These are phyloP conservation scores for Yarrowia porcina DNA, from an alignment of 805 yeast genomes.

Conservation along the genomic window DNA sequence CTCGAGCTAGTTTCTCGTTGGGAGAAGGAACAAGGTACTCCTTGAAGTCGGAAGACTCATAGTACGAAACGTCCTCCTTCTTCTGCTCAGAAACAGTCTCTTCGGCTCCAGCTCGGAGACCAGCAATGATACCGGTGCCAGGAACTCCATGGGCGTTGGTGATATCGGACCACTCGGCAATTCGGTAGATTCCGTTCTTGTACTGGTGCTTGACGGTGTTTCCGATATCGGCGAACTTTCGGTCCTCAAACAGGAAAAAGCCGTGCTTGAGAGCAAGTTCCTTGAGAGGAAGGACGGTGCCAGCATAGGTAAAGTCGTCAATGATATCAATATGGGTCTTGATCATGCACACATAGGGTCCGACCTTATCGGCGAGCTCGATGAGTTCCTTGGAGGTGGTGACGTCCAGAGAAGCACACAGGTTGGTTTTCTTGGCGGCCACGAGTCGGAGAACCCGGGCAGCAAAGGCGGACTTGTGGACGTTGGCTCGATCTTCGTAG, in stretches of 20 bases:
- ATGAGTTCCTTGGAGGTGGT: conserved; percentile 74
- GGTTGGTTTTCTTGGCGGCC: conserved; percentile 76
- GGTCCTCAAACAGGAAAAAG: conserved; percentile 91
- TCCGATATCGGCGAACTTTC: conserved; percentile 98
- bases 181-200: conserved; percentile 81
- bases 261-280: conserved; percentile 74
- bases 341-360: conserved; percentile 86
- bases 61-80: not conserved
- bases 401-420: conserved; percentile 94
- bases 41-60: not conserved
- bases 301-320: conserved; percentile 80
- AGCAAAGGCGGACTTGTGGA: conserved; percentile 78
- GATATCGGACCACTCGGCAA: conserved; percentile 93
- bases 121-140: conserved; percentile 88
- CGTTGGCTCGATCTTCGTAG: conserved; percentile 65
- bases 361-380: conserved; percentile 67
- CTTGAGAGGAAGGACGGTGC: conserved; percentile 71
- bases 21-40: conserved; percentile 13
- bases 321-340: conserved; percentile 94
- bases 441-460: conserved; percentile 66
- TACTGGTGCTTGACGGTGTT: conserved; percentile 95
- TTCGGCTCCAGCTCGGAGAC: conserved; percentile 73
- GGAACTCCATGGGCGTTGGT: conserved; percentile 98
- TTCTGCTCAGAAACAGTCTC: conserved; percentile 55
- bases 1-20: conserved; percentile 45